Conservation (phyloP, 1,284 basidiomycete genomes). For the Mycena citricolor region DNA sequence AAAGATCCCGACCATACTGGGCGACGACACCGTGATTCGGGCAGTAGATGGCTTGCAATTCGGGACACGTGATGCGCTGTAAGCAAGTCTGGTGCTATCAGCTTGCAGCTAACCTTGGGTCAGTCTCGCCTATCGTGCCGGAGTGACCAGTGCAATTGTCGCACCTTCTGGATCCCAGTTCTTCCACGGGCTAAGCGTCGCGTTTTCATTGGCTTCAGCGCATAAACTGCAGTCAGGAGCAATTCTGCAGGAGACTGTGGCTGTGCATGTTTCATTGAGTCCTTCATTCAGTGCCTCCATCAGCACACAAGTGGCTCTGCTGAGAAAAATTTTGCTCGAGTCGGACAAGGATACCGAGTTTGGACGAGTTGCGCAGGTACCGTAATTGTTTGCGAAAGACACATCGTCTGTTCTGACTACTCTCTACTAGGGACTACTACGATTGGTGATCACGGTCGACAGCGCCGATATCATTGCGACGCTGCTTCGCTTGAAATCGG, state of each 20-base stretch:
- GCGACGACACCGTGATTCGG: constrained; percentile 51
- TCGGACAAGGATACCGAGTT: constrained; percentile 39
- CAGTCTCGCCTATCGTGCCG: constrained; percentile 60
- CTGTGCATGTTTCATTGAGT: constrained; percentile 38
- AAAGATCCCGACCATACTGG: constrained; percentile 48
- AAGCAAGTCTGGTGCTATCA: constrained; percentile 27
- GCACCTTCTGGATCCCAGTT: constrained; percentile 57
- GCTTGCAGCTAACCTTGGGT: constrained; percentile 26
- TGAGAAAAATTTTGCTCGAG: constrained; percentile 64
- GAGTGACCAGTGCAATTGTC: constrained; percentile 62
- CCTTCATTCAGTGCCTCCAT: constrained; percentile 44
- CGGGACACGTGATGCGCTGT: constrained; percentile 73
- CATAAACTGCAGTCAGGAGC: constrained; percentile 69
- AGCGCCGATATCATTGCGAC: constrained; percentile 20
- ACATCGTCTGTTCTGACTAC: background rate
- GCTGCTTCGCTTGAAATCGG: constrained; percentile 13
- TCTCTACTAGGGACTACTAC: constrained; percentile 4
- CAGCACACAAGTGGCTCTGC: constrained; percentile 62
- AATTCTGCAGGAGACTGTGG: constrained; percentile 55
- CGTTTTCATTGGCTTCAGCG: constrained; percentile 62
- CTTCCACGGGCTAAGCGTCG: constrained; percentile 64
- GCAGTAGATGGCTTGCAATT: constrained; percentile 79
- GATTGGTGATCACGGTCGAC: constrained; percentile 12
- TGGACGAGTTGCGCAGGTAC: constrained; percentile 26
- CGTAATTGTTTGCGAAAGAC: background rate